phyloP scores from a whole-genome alignment of 2,329 filamentous ascomycete species.

The Cryphonectria naterciae region DNA sequence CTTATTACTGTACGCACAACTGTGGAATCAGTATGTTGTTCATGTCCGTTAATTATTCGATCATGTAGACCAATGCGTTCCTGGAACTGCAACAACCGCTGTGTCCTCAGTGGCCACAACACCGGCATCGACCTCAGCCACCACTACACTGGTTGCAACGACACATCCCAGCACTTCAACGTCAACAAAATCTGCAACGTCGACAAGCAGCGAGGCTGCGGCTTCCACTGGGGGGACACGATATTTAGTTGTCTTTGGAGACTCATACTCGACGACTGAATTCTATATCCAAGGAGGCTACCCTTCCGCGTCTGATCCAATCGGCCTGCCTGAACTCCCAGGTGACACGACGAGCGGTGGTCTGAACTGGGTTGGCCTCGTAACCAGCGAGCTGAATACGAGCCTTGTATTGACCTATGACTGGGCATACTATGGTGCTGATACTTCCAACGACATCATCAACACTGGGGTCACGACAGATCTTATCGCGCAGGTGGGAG shows the following conservation, averaged over 20 bases:
- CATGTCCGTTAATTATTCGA: background rate
- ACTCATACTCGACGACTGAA: constrained; percentile 18
- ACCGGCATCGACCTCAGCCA: constrained; percentile 8
- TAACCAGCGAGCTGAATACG: constrained; percentile 23
- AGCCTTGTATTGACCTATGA: constrained; percentile 21
- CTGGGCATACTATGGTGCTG: constrained; percentile 24
- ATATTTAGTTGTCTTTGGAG: constrained; percentile 20
- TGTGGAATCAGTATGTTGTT: background rate
- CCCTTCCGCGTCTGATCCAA: constrained; percentile 20
- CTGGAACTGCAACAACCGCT: constrained; percentile 11
- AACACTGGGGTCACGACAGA: constrained; percentile 17
- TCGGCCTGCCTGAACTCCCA: constrained; percentile 15
- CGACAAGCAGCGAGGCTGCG: background rate
- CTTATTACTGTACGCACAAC: background rate
- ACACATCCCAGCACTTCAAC: background rate
- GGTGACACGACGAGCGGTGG: constrained; percentile 20
- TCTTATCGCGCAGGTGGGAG: constrained; percentile 22
- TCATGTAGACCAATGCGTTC: constrained; percentile 15
- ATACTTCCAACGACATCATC: constrained; percentile 19
- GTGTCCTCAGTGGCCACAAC: background rate
- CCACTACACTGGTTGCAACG: background rate
- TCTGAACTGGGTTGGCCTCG: constrained; percentile 22
- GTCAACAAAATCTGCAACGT: background rate
- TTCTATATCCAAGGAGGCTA: constrained; percentile 25
- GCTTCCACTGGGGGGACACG: constrained; percentile 1